Percentiles rank a stretch among this genome's conserved stretches.
Conservation (phyloP, 345 rosid genomes). For the Toxicodendron radicans region DNA sequence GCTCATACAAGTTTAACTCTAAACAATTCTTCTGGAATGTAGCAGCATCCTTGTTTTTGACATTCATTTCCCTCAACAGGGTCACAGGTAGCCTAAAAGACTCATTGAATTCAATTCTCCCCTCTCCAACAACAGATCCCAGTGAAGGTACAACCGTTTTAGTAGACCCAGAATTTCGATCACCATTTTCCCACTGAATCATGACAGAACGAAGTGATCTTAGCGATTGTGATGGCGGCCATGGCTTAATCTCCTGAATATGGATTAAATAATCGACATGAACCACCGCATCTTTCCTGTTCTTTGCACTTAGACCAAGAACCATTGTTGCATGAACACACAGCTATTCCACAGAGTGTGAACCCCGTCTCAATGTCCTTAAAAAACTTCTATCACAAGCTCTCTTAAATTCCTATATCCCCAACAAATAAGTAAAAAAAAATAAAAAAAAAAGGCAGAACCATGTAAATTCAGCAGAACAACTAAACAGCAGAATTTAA, state of each 20-base stretch:
- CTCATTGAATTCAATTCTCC: slow-evolving; percentile 81
- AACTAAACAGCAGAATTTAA: too few species aligned
- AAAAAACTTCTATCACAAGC: slow-evolving; percentile 5
- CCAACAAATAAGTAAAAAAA: neutral
- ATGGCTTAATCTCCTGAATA: slow-evolving; percentile 84
- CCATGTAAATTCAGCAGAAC: too few species aligned
- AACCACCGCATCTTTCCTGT: slow-evolving; percentile 46
- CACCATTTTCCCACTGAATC: slow-evolving; percentile 91
- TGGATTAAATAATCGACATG: slow-evolving; percentile 64
- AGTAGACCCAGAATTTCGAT: slow-evolving; percentile 68
- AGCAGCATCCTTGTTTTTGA: slow-evolving; percentile 53
- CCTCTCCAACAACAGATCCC: slow-evolving; percentile 74
- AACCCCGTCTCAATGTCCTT: neutral
- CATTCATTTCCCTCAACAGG: slow-evolving; percentile 54
- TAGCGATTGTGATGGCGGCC: slow-evolving; percentile 98
- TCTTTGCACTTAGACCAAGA: slow-evolving; percentile 62
- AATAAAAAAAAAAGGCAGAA: neutral
- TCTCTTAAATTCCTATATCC: slow-evolving; percentile 20
- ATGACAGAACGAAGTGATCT: slow-evolving; percentile 78
- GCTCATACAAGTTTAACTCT: slow-evolving; percentile 81
- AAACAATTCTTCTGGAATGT: slow-evolving; percentile 61
- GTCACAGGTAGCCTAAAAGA: slow-evolving; percentile 74
- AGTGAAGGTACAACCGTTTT: slow-evolving; percentile 61
- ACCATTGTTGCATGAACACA: slow-evolving; percentile 50
- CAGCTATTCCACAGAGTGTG: slow-evolving; percentile 15